Evolutionary conservation across 78 protist genomes (phyloP).

Genomic region (Acrasis kona): DNA sequence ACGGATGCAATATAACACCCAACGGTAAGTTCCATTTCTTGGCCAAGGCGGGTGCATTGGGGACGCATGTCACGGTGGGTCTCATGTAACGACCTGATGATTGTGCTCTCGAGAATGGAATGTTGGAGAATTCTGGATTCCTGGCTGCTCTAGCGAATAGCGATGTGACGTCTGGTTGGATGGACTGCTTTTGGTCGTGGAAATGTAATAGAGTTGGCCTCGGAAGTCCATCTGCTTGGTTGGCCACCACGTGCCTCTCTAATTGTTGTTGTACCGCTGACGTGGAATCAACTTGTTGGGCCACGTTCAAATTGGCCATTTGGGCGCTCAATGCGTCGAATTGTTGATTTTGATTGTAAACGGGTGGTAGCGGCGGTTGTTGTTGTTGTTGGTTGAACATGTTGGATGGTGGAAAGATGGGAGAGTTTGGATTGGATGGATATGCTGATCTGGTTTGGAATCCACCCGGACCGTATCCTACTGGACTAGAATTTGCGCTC

Average conservation of each 20-base stretch:
- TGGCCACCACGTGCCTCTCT: not conserved
- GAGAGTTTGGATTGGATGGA: not conserved
- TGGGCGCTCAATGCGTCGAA: not conserved
- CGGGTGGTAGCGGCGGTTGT: not conserved
- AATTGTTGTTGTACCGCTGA: too few species aligned
- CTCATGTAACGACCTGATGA: not conserved
- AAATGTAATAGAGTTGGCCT: not conserved
- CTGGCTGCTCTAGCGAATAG: not conserved
- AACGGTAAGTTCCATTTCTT: not conserved
- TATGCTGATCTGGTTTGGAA: not conserved
- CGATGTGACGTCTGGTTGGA: not conserved
- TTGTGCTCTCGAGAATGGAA: not conserved
- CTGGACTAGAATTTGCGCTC: not conserved
- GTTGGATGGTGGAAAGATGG: not conserved
- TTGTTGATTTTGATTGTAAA: not conserved
- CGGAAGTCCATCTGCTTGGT: not conserved
- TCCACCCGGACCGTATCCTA: not conserved
- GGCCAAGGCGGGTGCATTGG: not conserved
- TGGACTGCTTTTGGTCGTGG: not conserved
- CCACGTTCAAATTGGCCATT: not conserved
- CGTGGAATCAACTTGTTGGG: not conserved
- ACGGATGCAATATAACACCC: not conserved
- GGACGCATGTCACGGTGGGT: not conserved
- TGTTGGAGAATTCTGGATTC: not conserved
- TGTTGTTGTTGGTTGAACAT: not conserved